Base-by-base conservation (phyloP, 2,329 filamentous ascomycete genomes). In the Polychaeton citri region DNA sequence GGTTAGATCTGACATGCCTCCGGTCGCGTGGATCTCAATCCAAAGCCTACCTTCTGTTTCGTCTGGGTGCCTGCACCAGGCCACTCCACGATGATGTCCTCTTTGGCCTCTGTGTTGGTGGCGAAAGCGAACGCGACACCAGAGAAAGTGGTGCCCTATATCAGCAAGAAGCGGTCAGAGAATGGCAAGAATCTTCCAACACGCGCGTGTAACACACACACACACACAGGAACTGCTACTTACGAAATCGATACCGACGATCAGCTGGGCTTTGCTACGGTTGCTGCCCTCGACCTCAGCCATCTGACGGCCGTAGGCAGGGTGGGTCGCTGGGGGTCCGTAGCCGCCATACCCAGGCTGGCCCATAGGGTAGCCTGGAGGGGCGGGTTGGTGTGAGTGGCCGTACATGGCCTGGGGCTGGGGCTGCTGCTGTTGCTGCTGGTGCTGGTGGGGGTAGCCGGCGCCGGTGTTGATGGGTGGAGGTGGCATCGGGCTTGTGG, bases 11-110 rank as follows among this genome's bases (percentile, higher is more conserved):
- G n/a, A n/a, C n/a, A n/a, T n/a, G n/a, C n/a, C n/a, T n/a, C n/a
- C n/a, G n/a, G n/a, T n/a, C n/a, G n/a, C n/a, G n/a, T n/a, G n/a
- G n/a, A n/a, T n/a, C n/a, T n/a, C n/a, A n/a, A n/a, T n/a, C n/a
- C n/a, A n/a, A n/a, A n/a, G n/a, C n/a, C n/a, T 59, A 93, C 88
- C 80, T 98, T 98, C 65, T 98, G 90, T 66, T 96, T 96, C 34
- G 90, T 94, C 60, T 94, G 88, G 38, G 90, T 95, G 48, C 90
- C 90, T 21, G 90, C 87, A 49, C 90, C 90, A 18, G 90, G 90
- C 90, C 90, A 98, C 65, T 98, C 90, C 44, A 88, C 92, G 52
- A 98, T 98, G 52, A 96, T 96, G 60, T 96, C 88, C 63, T 96
- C 90, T 60, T 94, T 92, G 41, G 87, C 86, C 62, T 95, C 87